A percentile compares a stretch with the other conserved stretches of the same genome.
Evolutionary conservation across 805 yeast genomes (phyloP).

Genomic region (Ogataea glucozyma): DNA sequence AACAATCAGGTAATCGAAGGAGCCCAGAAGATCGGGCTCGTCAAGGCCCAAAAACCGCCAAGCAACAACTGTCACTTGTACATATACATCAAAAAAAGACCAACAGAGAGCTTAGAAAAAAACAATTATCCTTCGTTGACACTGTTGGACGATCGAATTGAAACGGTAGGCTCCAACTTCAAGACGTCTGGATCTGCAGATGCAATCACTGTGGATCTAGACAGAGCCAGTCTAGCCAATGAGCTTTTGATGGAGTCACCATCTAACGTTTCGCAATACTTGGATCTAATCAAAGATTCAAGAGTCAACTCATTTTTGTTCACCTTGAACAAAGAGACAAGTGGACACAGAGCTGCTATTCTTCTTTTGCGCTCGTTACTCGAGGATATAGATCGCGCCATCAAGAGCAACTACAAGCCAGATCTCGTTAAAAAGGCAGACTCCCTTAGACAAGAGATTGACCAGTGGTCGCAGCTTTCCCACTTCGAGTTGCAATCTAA

Average conservation of each 20-base stretch:
- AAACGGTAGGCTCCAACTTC: slow-evolving; percentile 21
- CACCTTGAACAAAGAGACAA: slow-evolving; percentile 31
- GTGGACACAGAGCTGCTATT: slow-evolving; percentile 32
- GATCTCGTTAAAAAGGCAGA: slow-evolving; percentile 16
- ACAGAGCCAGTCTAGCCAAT: slow-evolving; percentile 31
- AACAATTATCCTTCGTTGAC: slow-evolving; percentile 31
- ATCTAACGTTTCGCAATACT: slow-evolving; percentile 29
- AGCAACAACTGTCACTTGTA: slow-evolving; percentile 31
- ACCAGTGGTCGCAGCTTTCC: slow-evolving; percentile 35
- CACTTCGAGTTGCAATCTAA: slow-evolving; percentile 38
- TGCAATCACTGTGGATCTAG: slow-evolving; percentile 27
- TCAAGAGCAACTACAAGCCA: slow-evolving; percentile 12
- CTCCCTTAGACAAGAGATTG: slow-evolving; percentile 25
- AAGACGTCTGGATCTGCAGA: slow-evolving; percentile 7
- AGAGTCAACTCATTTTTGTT: slow-evolving; percentile 29
- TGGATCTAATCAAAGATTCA: slow-evolving; percentile 31
- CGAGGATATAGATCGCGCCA: slow-evolving; percentile 24
- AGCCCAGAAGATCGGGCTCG: not conserved
- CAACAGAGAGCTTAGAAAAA: slow-evolving; percentile 24
- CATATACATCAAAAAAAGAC: slow-evolving; percentile 28
- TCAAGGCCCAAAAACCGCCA: not conserved
- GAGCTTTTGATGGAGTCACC: slow-evolving; percentile 28
- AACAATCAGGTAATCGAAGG: not conserved
- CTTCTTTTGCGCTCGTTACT: slow-evolving; percentile 29
- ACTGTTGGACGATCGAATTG: slow-evolving; percentile 21